Conservation (phyloP, 192 early-diverging fungal species). For the Helicostylum pulchrum region DNA sequence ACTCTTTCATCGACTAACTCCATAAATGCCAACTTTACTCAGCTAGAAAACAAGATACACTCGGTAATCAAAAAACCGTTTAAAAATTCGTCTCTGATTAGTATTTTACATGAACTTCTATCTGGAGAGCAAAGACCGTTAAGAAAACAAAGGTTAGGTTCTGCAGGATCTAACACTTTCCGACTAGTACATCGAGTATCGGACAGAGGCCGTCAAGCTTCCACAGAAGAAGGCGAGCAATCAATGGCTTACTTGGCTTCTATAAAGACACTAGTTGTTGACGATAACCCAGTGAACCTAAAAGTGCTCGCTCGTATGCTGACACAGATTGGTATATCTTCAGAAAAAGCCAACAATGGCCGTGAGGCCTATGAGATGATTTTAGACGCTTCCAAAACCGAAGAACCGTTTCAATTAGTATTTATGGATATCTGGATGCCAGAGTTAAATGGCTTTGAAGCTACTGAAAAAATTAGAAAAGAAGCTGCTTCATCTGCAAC, state of each 20-base stretch:
- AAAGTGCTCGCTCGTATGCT: slow-evolving; percentile 59
- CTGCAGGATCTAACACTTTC: not conserved
- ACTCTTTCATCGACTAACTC: too few relatives aligned
- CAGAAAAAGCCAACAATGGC: slow-evolving; percentile 29
- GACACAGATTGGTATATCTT: slow-evolving; percentile 22
- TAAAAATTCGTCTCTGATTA: slow-evolving; percentile 20
- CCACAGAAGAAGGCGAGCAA: not conserved
- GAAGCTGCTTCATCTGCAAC: not conserved
- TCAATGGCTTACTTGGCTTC: too few relatives aligned
- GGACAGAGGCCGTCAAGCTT: too few relatives aligned
- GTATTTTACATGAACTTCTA: slow-evolving; percentile 2
- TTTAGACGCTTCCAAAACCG: slow-evolving; percentile 5
- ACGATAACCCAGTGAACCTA: slow-evolving; percentile 74
- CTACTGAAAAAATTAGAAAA: slow-evolving; percentile 35
- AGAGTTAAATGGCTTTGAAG: slow-evolving; percentile 46
- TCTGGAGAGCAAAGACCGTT: not conserved
- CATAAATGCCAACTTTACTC: too few relatives aligned
- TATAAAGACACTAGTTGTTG: slow-evolving; percentile 49
- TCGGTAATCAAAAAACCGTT: slow-evolving; percentile 19
- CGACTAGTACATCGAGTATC: not conserved
- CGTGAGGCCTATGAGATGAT: slow-evolving; percentile 24
- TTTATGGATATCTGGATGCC: slow-evolving; percentile 54
- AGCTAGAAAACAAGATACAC: not conserved
- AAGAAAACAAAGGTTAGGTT: not conserved
- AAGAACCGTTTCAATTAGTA: slow-evolving; percentile 22